Evolutionary conservation across 148 eudicot genomes (phyloP), one percentile per base, ranked within the genome.

Genomic region (Drosera capensis): DNA sequence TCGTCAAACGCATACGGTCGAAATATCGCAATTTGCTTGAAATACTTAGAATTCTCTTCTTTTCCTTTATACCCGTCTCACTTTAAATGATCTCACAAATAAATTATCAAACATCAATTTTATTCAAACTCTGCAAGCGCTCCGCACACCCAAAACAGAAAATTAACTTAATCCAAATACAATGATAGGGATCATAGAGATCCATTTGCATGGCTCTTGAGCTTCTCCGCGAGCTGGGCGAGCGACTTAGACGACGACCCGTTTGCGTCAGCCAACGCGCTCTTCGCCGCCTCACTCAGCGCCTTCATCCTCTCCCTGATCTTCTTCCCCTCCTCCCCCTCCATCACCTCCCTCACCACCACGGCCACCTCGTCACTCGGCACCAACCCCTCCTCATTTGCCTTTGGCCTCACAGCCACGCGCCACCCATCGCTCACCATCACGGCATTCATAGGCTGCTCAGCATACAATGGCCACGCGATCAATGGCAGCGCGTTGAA

Each of bases 181-280:
- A 28, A 28, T 28, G 9, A 28, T 28, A 28, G 4, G 31, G 4
- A 3, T 28, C 31, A 28, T 3, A 3, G 31, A 4, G 9, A 4
- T 3, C 31, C 31, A 34, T 34, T 34, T 0, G 11, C 9, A 0
- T 34, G 38, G n/a, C 2, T 34, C 38, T 5, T 34, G n/a, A 5
- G 13, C 2, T 3, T 11, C 3, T 4, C n/a, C 3, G 38, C 38
- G 14, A 34, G 38, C 14, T 4, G 14, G 11, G 38, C 5, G 3
- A 56, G 53, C n/a, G 43, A 25, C 40, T 39, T 51, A 3, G 57
- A 22, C 8, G 68, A 63, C 5, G 45, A 42, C 6, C 68, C 68
- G 39, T 45, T 21, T n/a, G n/a, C n/a, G 1, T 31, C 42, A 43
- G 34, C 5, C 1, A 40, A 11, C 5, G 53, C 41, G 18, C 5